Percentiles rank a stretch among this genome's conserved stretches.
These are phyloP conservation scores for Aspergillus steynii DNA, from an alignment of 495 filamentous ascomycete species.

Conservation along the genomic window DNA sequence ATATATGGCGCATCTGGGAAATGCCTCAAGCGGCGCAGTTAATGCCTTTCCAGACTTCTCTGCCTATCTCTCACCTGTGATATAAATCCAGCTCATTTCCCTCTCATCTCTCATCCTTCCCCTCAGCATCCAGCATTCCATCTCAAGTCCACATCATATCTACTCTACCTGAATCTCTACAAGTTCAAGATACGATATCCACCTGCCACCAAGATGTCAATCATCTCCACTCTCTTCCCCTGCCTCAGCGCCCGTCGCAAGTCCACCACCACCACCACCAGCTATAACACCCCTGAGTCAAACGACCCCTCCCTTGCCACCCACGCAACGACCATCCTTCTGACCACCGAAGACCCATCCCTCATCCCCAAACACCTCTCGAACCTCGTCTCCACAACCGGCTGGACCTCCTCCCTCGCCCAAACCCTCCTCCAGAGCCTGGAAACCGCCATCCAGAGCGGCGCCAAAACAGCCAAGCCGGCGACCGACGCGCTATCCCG, in stretches of 20 bases:
- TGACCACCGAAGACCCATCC: slow-evolving; percentile 10
- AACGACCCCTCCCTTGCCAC: slow-evolving; percentile 5
- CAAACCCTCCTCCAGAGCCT: slow-evolving; percentile 34
- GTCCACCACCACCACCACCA: background rate
- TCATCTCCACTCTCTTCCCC: background rate
- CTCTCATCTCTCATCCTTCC: too few relatives aligned
- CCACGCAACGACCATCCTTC: slow-evolving; percentile 17
- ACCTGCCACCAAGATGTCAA: background rate
- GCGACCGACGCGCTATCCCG: slow-evolving; percentile 36
- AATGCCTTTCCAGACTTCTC: too few relatives aligned
- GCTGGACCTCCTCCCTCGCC: slow-evolving; percentile 44
- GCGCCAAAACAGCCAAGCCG: slow-evolving; percentile 28
- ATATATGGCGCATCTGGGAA: too few relatives aligned
- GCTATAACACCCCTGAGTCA: background rate
- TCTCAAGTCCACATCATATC: too few relatives aligned
- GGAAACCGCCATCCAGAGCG: slow-evolving; percentile 29
- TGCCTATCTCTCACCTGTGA: too few relatives aligned
- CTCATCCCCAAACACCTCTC: slow-evolving; percentile 15
- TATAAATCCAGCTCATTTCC: too few relatives aligned
- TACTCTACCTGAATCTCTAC: too few relatives aligned
- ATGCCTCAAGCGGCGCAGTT: too few relatives aligned
- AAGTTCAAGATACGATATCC: too few relatives aligned
- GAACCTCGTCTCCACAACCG: slow-evolving; percentile 16
- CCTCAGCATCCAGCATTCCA: too few relatives aligned
- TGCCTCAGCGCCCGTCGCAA: background rate